phyloP scores from a whole-genome alignment of 257 asterid species.

The Galeopsis tetrahit region DNA sequence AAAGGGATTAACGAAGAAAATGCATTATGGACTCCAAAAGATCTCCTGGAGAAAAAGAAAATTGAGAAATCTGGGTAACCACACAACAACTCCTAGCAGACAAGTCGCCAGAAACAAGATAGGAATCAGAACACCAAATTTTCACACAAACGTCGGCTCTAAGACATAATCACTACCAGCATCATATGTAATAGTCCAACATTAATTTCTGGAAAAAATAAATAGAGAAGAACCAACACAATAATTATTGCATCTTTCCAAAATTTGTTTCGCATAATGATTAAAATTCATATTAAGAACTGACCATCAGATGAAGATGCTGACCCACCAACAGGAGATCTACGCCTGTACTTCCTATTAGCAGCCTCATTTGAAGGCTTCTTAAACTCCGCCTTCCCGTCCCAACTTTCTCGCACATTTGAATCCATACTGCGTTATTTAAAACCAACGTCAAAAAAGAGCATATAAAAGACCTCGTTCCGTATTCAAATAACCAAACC shows the following conservation, averaged over 20 bases:
- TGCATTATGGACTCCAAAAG: neutral
- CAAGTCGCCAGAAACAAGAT: neutral
- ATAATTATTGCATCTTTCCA: neutral
- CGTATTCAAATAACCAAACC: neutral
- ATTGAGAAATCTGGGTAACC: constrained; percentile 5
- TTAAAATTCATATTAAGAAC: constrained; percentile 29
- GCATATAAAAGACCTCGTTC: neutral
- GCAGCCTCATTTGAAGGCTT: constrained; percentile 75
- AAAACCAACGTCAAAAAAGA: constrained; percentile 31
- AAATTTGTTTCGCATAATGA: neutral
- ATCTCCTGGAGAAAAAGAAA: neutral
- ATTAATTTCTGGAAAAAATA: neutral
- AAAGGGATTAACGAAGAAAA: neutral
- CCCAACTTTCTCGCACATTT: constrained; percentile 47
- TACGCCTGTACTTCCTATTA: constrained; percentile 83
- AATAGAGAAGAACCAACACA: neutral
- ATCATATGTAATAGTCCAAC: neutral
- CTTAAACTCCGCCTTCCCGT: constrained; percentile 68
- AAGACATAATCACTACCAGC: constrained; percentile 5
- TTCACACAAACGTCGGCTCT: neutral
- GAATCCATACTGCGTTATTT: constrained; percentile 53
- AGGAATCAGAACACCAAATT: neutral
- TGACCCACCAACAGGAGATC: constrained; percentile 72
- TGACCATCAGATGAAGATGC: constrained; percentile 72
- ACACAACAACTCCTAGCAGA: neutral